These are phyloP conservation scores for Dinochytrium kinnereticum DNA, from an alignment of 371 early-diverging fungal species.

Conservation along the genomic window DNA sequence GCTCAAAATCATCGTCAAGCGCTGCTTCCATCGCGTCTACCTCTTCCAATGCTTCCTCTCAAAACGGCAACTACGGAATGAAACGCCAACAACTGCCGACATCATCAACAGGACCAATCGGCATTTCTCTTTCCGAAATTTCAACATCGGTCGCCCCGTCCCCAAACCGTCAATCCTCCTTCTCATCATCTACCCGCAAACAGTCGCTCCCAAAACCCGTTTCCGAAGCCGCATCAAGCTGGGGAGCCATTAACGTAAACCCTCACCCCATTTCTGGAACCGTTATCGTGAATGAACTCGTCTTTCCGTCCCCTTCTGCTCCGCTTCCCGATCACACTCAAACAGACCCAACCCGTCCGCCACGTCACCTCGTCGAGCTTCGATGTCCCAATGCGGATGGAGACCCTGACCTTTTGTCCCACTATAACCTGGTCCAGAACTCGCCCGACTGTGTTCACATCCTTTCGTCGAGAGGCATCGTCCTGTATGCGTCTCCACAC, in stretches of 20 bases:
- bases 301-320: neutral
- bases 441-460: slow-evolving; percentile 62
- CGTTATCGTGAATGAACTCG: neutral
- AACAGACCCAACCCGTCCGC: neutral
- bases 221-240: neutral
- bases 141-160: neutral
- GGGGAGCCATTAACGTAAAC: neutral
- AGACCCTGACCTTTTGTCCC: neutral
- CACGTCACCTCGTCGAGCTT: neutral
- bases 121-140: neutral
- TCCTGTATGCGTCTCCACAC: slow-evolving; percentile 60
- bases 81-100: too few species aligned
- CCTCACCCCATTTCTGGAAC: neutral
- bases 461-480: slow-evolving; percentile 67
- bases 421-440: neutral
- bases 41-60: neutral
- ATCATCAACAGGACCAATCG: too few species aligned
- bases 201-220: neutral
- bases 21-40: neutral
- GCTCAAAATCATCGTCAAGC: neutral
- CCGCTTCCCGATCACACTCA: neutral
- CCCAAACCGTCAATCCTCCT: neutral
- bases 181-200: neutral
- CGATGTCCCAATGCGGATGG: neutral
- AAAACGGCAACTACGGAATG: too few species aligned